Conservation (phyloP, 192 early-diverging fungal species). For the Geranomyces michiganensis region DNA sequence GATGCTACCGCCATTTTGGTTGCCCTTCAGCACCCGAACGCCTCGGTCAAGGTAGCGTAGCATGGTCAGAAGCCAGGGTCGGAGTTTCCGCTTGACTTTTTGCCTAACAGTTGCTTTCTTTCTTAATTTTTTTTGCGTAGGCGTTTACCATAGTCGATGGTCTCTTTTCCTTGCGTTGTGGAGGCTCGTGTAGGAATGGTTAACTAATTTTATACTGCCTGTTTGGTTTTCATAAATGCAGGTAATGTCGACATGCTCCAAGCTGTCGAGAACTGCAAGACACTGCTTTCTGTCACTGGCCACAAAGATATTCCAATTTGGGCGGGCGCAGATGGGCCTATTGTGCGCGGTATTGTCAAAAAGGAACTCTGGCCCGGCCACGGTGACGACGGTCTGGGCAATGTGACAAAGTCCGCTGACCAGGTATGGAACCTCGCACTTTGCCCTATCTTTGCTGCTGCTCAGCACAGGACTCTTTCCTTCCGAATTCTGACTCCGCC, state of each 20-base stretch:
- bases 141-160: constrained; percentile 50
- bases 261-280: constrained; percentile 30
- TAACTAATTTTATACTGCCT: too few relatives aligned
- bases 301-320: constrained; percentile 37
- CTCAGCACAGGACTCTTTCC: background rate
- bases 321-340: constrained; percentile 41
- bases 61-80: too few relatives aligned
- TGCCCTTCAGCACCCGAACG: constrained; percentile 29
- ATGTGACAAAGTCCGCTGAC: constrained; percentile 16
- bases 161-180: background rate
- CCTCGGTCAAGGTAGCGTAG: constrained; percentile 28
- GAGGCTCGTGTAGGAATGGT: too few relatives aligned
- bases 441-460: background rate
- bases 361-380: constrained; percentile 41
- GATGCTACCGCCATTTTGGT: constrained; percentile 46
- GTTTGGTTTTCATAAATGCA: background rate
- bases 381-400: constrained; percentile 44
- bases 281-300: constrained; percentile 22
- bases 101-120: background rate
- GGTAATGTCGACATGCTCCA: constrained; percentile 42
- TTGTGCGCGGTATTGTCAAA: constrained; percentile 37
- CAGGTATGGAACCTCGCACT: constrained; percentile 4
- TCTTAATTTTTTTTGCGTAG: constrained; percentile 8
- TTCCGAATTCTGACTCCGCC: background rate
- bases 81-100: background rate